Conservation (phyloP, 2,329 filamentous ascomycete species). For the Macroventuria anomochaeta region DNA sequence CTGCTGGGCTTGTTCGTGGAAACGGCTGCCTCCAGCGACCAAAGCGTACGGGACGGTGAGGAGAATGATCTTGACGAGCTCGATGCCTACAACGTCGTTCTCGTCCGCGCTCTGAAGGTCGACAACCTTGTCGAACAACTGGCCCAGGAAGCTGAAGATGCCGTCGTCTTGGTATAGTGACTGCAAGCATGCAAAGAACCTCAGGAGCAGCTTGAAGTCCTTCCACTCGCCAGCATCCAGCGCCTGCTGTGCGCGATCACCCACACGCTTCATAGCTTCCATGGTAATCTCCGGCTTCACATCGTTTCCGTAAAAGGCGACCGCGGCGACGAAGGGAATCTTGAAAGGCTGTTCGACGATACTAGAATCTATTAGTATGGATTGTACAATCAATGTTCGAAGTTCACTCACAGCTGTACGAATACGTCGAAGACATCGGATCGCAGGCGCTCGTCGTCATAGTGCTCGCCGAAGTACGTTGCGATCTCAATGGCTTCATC, state of each 20-base stretch:
- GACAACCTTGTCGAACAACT: slow-evolving; percentile 89
- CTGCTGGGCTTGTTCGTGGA: slow-evolving; percentile 72
- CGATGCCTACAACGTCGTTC: slow-evolving; percentile 82
- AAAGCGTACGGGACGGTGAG: slow-evolving; percentile 89
- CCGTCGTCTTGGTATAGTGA: slow-evolving; percentile 81
- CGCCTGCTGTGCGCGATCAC: slow-evolving; percentile 67
- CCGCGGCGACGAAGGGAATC: slow-evolving; percentile 90
- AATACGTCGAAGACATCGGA: slow-evolving; percentile 75
- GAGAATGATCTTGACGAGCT: slow-evolving; percentile 95
- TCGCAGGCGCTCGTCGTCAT: slow-evolving; percentile 76
- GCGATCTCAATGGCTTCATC: slow-evolving; percentile 49
- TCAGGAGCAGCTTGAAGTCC: slow-evolving; percentile 86
- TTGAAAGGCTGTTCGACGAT: slow-evolving; percentile 93
- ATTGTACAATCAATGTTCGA: no score
- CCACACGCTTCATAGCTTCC: slow-evolving; percentile 71
- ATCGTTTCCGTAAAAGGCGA: slow-evolving; percentile 79
- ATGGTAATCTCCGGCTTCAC: slow-evolving; percentile 76
- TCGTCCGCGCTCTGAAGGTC: slow-evolving; percentile 91
- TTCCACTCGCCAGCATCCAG: slow-evolving; percentile 82
- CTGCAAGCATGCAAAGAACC: slow-evolving; percentile 88
- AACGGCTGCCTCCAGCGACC: slow-evolving; percentile 51
- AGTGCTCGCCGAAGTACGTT: slow-evolving; percentile 78
- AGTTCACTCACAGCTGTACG: slow-evolving; percentile 68
- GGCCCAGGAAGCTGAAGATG: slow-evolving; percentile 81
- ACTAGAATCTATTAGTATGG: slow-evolving; percentile 46